Percentiles rank a stretch among this genome's conserved stretches.
phyloP scores from a whole-genome alignment of 768 basidiomycete species.

The Sporobolomyces phaffii region DNA sequence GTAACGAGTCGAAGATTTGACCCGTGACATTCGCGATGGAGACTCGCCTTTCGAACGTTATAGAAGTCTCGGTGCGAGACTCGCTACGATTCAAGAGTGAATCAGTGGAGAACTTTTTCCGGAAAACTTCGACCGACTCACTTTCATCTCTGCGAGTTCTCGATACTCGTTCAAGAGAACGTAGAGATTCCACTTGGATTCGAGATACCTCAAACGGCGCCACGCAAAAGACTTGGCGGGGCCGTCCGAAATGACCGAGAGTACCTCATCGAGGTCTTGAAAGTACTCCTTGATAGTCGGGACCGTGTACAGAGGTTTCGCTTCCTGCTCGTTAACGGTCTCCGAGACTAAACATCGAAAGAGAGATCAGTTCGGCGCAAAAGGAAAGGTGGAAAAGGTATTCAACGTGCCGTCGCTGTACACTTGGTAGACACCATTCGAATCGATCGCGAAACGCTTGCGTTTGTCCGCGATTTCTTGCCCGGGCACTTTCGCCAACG shows the following conservation, averaged over 20 bases:
- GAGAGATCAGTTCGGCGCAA: too few species aligned
- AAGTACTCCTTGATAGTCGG: conserved; percentile 91
- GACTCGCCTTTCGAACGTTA: conserved; percentile 68
- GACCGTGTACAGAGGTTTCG: conserved; percentile 65
- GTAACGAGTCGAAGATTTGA: background rate
- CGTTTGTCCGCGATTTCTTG: conserved; percentile 56
- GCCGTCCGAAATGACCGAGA: conserved; percentile 85
- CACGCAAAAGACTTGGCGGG: conserved; percentile 95
- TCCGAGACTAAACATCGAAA: too few species aligned
- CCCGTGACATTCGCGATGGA: too few species aligned
- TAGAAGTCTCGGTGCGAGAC: conserved; percentile 77
- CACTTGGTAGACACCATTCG: conserved; percentile 85
- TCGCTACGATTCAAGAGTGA: background rate
- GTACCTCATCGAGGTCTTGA: conserved; percentile 84
- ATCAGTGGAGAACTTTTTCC: background rate
- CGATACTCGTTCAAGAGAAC: conserved; percentile 83
- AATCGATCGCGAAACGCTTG: conserved; percentile 64
- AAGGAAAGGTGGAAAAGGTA: too few species aligned
- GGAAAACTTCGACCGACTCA: conserved; percentile 46
- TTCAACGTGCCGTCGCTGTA: conserved; percentile 50
- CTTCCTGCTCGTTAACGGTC: conserved; percentile 3
- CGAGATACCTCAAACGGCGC: conserved; percentile 79
- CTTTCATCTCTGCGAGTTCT: conserved; percentile 95
- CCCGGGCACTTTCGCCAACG: conserved; percentile 63
- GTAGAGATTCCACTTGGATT: conserved; percentile 92